Conservation (phyloP, 2,329 filamentous ascomycete species). For the Raffaelea albimanens region DNA sequence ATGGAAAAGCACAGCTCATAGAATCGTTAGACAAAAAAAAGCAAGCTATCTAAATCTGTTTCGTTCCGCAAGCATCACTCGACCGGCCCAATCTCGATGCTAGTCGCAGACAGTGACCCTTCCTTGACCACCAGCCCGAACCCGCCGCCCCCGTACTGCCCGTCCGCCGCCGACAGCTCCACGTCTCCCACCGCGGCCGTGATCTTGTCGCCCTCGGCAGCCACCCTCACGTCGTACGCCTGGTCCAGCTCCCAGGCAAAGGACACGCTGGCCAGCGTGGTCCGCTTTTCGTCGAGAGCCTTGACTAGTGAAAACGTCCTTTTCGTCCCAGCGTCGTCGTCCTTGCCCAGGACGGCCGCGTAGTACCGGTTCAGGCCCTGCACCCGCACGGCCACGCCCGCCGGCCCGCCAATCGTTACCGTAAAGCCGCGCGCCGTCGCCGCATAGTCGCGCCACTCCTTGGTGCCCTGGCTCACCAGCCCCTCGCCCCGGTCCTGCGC, state of each 20-base stretch:
- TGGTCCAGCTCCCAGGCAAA: slow-evolving; percentile 15
- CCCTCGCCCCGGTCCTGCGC: slow-evolving; percentile 22
- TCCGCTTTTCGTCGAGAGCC: slow-evolving; percentile 14
- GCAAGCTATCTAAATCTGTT: no score
- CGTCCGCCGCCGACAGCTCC: slow-evolving; percentile 11
- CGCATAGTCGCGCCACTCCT: slow-evolving; percentile 22
- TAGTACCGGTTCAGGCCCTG: slow-evolving; percentile 23
- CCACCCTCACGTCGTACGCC: slow-evolving; percentile 11
- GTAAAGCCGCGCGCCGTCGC: slow-evolving; percentile 14
- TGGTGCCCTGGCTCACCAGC: slow-evolving; percentile 21
- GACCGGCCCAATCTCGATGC: not conserved
- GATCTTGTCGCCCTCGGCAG: slow-evolving; percentile 5
- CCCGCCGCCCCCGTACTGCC: slow-evolving; percentile 14
- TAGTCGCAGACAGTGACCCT: slow-evolving; percentile 12
- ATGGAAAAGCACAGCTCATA: not conserved
- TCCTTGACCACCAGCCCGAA: slow-evolving; percentile 14
- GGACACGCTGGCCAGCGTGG: slow-evolving; percentile 6
- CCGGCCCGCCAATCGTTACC: slow-evolving; percentile 16
- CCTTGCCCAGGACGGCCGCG: slow-evolving; percentile 14
- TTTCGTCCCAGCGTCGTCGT: not conserved
- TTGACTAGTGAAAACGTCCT: slow-evolving; percentile 14
- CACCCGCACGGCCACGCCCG: slow-evolving; percentile 18
- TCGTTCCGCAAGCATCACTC: no score
- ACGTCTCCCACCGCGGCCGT: slow-evolving; percentile 4
- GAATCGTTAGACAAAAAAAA: no score